Conservation (phyloP, 2,329 filamentous ascomycete genomes). For the Paraphoma chrysanthemicola region DNA sequence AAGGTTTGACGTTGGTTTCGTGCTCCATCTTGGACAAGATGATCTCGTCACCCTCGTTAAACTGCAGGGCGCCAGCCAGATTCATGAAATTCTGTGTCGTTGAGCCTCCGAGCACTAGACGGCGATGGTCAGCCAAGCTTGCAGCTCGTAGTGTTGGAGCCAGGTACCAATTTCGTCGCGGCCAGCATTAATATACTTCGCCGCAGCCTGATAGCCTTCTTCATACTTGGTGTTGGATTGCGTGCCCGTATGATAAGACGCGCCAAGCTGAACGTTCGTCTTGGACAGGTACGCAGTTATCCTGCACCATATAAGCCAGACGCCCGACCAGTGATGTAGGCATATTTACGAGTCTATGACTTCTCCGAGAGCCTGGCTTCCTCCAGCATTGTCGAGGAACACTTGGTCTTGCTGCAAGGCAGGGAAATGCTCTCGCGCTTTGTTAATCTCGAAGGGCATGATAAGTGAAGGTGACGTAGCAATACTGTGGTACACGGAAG, state of each 20-base stretch:
- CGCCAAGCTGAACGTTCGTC: slow-evolving; percentile 78
- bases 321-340: too few species aligned
- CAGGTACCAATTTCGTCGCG: slow-evolving; percentile 68
- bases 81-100: slow-evolving; percentile 81
- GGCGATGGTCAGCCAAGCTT: background rate
- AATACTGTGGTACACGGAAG: background rate
- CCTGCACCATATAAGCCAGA: slow-evolving; percentile 29
- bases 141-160: background rate
- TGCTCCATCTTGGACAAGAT: slow-evolving; percentile 77
- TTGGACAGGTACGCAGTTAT: slow-evolving; percentile 70
- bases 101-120: slow-evolving; percentile 70
- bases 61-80: slow-evolving; percentile 52
- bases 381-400: slow-evolving; percentile 80
- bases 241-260: slow-evolving; percentile 68
- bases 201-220: slow-evolving; percentile 68
- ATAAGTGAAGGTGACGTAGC: background rate
- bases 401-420: slow-evolving; percentile 71
- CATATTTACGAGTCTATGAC: slow-evolving; percentile 69
- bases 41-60: slow-evolving; percentile 64
- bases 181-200: slow-evolving; percentile 73
- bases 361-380: slow-evolving; percentile 71
- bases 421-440: slow-evolving; percentile 69
- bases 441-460: slow-evolving; percentile 60
- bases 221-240: slow-evolving; percentile 66
- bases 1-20: slow-evolving; percentile 78